phyloP scores from a whole-genome alignment of 164 flowering plant genomes.

The Hamamelis virginiana region DNA sequence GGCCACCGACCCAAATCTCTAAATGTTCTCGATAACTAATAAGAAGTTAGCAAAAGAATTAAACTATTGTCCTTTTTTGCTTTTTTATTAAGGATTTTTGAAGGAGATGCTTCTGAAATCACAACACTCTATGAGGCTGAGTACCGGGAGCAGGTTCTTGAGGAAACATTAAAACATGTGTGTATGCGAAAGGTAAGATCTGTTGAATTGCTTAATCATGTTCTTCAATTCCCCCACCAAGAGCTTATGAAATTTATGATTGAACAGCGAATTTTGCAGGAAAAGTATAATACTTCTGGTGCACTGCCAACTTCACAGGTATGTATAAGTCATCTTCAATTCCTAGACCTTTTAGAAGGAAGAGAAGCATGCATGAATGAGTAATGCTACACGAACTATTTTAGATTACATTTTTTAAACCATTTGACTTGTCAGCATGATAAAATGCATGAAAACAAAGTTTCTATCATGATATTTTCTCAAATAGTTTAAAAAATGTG shows the following conservation, averaged over 20 bases:
- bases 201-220: too few species aligned
- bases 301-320: slow-evolving; percentile 11
- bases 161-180: slow-evolving; percentile 34
- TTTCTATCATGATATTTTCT: too few species aligned
- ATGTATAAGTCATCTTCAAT: not conserved
- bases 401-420: too few species aligned
- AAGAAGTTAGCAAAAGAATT: not conserved
- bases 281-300: slow-evolving; percentile 5
- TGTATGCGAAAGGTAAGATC: slow-evolving; percentile 28
- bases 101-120: slow-evolving; percentile 37
- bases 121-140: slow-evolving; percentile 39
- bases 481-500: too few species aligned
- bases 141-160: slow-evolving; percentile 37
- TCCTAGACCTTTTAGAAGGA: not conserved
- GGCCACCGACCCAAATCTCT: not conserved
- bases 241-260: not conserved
- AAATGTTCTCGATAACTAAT: not conserved
- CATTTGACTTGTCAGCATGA: too few species aligned
- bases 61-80: not conserved
- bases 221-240: not conserved
- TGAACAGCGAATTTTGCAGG: slow-evolving; percentile 30
- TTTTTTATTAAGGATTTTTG: slow-evolving; percentile 36
- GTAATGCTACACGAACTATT: too few species aligned
- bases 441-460: too few species aligned
- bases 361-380: too few species aligned